Percentiles rank a stretch among this genome's conserved stretches.
Conservation (phyloP, 345 rosid species). For the Brassica cretica region DNA sequence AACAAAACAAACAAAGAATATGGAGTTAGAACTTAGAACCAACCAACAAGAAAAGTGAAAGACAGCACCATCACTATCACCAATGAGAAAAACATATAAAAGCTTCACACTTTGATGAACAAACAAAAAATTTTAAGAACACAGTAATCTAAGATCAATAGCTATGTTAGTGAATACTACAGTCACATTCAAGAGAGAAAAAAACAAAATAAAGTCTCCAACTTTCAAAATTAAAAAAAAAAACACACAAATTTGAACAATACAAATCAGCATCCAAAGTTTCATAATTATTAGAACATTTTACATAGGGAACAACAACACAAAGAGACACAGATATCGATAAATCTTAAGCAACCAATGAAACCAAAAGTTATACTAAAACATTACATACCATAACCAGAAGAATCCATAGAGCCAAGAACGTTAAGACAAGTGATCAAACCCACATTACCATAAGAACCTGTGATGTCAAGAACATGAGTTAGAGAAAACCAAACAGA, state of each 20-base stretch:
- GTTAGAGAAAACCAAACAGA: constrained; percentile 15
- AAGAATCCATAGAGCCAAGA: constrained; percentile 36
- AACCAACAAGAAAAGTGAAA: background rate
- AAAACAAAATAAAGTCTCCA: constrained; percentile 6
- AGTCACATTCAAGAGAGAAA: background rate
- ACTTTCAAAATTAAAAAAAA: constrained; percentile 11
- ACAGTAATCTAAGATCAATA: constrained; percentile 6
- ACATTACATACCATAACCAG: constrained; percentile 30
- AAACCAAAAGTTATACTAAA: constrained; percentile 15
- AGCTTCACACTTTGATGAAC: background rate
- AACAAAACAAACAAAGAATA: constrained; percentile 24
- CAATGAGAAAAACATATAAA: constrained; percentile 4
- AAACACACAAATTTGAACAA: constrained; percentile 18
- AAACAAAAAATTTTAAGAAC: background rate
- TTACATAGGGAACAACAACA: constrained; percentile 3
- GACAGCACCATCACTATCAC: constrained; percentile 14
- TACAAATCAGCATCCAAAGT: constrained; percentile 33
- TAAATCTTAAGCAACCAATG: constrained; percentile 33
- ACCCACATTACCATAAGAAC: constrained; percentile 30
- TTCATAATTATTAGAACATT: constrained; percentile 18
- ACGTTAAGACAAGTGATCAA: constrained; percentile 27
- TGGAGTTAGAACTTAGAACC: constrained; percentile 28
- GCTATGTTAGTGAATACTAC: constrained; percentile 10
- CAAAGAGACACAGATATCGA: constrained; percentile 30
- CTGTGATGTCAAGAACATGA: constrained; percentile 16